Conservation (phyloP, 495 filamentous ascomycete genomes). For the Lentithecium fluviatile region DNA sequence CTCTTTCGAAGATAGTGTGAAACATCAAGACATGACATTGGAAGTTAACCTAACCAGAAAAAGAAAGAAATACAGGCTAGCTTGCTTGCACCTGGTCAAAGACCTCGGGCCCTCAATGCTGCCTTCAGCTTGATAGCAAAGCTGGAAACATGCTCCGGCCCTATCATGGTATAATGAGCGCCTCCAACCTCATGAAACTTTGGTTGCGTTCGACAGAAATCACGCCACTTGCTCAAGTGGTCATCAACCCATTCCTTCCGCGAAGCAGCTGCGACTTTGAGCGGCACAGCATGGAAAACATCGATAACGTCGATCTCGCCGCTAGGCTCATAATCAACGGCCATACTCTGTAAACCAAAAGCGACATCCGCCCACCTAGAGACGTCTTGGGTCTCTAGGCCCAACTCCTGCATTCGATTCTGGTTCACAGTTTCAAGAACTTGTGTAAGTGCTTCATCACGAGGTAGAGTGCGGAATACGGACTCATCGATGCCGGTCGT, state of each 20-base stretch:
- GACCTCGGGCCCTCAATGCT: background rate
- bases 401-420: background rate
- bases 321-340: background rate
- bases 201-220: background rate
- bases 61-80: too few relatives aligned
- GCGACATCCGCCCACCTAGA: background rate
- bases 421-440: background rate
- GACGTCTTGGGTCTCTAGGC: background rate
- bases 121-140: background rate
- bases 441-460: background rate
- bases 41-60: too few relatives aligned
- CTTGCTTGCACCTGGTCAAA: too few relatives aligned
- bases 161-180: background rate
- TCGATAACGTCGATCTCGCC: background rate
- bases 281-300: background rate
- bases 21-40: too few relatives aligned
- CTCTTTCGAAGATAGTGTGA: too few relatives aligned
- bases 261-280: background rate
- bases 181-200: background rate
- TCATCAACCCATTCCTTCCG: background rate
- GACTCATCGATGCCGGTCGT: slow-evolving; percentile 23
- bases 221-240: background rate
- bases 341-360: background rate
- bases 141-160: background rate
- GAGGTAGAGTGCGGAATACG: too few relatives aligned